phyloP scores from a whole-genome alignment of 345 rosid species.

The Brassica rapa region DNA sequence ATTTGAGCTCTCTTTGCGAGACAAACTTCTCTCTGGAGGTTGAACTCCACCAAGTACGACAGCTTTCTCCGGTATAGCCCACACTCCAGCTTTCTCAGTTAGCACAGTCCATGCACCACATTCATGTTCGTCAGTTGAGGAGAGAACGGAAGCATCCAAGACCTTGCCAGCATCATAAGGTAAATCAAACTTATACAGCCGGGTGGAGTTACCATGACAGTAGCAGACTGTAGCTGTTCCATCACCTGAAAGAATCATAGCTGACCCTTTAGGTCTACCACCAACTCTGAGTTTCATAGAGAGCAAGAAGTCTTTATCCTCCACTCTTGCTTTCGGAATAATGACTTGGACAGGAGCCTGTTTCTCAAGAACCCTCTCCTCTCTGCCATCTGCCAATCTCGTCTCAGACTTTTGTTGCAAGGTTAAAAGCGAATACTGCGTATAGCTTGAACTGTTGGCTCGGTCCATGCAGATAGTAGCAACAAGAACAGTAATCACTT shows the following conservation, averaged over 20 bases:
- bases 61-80: conserved; percentile 97
- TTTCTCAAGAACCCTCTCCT: conserved; percentile 76
- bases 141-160: conserved; percentile 88
- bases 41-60: conserved; percentile 85
- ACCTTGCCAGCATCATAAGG: conserved; percentile 98
- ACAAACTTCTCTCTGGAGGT: conserved; percentile 91
- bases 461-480: conserved; percentile 93
- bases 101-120: conserved; percentile 91
- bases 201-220: conserved; percentile 61
- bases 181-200: conserved; percentile 89
- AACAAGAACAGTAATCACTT: conserved; percentile 78
- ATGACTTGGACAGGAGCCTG: conserved; percentile 86
- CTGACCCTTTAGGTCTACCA: conserved; percentile 84
- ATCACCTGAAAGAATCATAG: conserved; percentile 84
- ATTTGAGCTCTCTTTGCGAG: conserved; percentile 85
- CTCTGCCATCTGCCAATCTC: conserved; percentile 42
- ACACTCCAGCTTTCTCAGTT: conserved; percentile 93
- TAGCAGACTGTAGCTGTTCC: conserved; percentile 92
- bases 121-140: conserved; percentile 67
- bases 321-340: conserved; percentile 96
- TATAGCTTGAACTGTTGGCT: conserved; percentile 87
- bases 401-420: conserved; percentile 74
- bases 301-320: conserved; percentile 82
- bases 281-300: conserved; percentile 89
- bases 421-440: conserved; percentile 84